Conservation (phyloP, 805 yeast genomes). For the Kuraishia borneana region DNA sequence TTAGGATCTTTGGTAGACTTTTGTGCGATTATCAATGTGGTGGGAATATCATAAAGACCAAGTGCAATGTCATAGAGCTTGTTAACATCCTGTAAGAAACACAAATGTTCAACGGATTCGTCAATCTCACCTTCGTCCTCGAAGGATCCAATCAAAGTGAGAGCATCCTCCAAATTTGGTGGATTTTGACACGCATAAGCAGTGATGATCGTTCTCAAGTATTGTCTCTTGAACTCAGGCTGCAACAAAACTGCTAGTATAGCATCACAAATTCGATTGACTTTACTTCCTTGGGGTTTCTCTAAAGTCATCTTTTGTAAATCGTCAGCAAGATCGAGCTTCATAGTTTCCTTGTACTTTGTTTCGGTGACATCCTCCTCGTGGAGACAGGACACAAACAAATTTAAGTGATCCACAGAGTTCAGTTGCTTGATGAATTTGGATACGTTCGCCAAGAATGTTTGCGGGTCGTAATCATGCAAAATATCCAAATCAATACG, state of each 20-base stretch:
- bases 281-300: slow-evolving; percentile 25
- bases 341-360: slow-evolving; percentile 67
- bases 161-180: slow-evolving; percentile 70
- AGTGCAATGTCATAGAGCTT: slow-evolving; percentile 69
- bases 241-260: slow-evolving; percentile 44
- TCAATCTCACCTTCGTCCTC: slow-evolving; percentile 36
- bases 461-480: slow-evolving; percentile 74
- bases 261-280: slow-evolving; percentile 69
- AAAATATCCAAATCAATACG: slow-evolving; percentile 84
- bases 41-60: slow-evolving; percentile 69
- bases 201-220: slow-evolving; percentile 71
- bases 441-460: slow-evolving; percentile 54
- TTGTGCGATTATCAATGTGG: slow-evolving; percentile 81
- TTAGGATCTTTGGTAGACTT: slow-evolving; percentile 97
- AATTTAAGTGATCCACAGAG: slow-evolving; percentile 66
- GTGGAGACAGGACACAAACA: slow-evolving; percentile 75
- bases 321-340: slow-evolving; percentile 5
- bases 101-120: slow-evolving; percentile 66
- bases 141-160: slow-evolving; percentile 46
- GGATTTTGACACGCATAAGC: slow-evolving; percentile 91
- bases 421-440: slow-evolving; percentile 60
- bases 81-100: slow-evolving; percentile 86
- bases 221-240: slow-evolving; percentile 41
- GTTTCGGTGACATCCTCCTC: slow-evolving; percentile 80
- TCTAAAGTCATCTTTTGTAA: slow-evolving; percentile 1